A percentile compares a stretch with the other conserved stretches of the same genome.
phyloP scores from a whole-genome alignment of 495 filamentous ascomycete species.

The Ramalina peruviana region DNA sequence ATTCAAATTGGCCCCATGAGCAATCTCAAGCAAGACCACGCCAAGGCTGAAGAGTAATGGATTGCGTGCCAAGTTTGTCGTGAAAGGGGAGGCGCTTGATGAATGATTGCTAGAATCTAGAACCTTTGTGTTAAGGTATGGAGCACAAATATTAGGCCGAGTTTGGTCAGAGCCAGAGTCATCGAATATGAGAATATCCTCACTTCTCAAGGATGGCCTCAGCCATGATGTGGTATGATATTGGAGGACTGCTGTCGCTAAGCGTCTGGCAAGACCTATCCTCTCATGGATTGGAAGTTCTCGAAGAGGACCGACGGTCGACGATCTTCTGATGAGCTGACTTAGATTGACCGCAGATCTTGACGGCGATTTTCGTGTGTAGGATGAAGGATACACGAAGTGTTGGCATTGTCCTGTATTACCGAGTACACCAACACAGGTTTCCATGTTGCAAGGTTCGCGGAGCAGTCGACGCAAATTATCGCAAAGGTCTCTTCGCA shows the following conservation, averaged over 20 bases:
- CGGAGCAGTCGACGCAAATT: slow-evolving; percentile 4
- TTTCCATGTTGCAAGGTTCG: background rate
- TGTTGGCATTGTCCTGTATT: slow-evolving; percentile 10
- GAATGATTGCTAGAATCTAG: no score
- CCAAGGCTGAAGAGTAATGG: slow-evolving; percentile 19
- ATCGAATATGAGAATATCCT: slow-evolving; percentile 22
- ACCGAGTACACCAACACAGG: slow-evolving; percentile 15
- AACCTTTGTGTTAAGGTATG: slow-evolving; percentile 20
- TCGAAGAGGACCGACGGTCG: no score
- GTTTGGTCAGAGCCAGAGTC: background rate
- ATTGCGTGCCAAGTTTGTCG: slow-evolving; percentile 9
- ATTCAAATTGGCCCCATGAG: slow-evolving; percentile 10
- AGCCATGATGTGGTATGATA: slow-evolving; percentile 27
- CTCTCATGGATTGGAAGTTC: slow-evolving; percentile 14
- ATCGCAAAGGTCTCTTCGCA: slow-evolving; percentile 16
- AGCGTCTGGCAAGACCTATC: slow-evolving; percentile 21
- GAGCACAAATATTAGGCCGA: slow-evolving; percentile 6
- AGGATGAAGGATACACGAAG: slow-evolving; percentile 15
- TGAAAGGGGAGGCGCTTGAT: no score
- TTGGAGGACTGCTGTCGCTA: slow-evolving; percentile 23
- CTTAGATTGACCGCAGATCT: no score
- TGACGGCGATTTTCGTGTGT: background rate
- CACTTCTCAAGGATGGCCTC: slow-evolving; percentile 17
- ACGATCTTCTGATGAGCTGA: no score
- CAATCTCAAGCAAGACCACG: slow-evolving; percentile 21